phyloP scores from a whole-genome alignment of 495 filamentous ascomycete species.

The Evernia prunastri region DNA sequence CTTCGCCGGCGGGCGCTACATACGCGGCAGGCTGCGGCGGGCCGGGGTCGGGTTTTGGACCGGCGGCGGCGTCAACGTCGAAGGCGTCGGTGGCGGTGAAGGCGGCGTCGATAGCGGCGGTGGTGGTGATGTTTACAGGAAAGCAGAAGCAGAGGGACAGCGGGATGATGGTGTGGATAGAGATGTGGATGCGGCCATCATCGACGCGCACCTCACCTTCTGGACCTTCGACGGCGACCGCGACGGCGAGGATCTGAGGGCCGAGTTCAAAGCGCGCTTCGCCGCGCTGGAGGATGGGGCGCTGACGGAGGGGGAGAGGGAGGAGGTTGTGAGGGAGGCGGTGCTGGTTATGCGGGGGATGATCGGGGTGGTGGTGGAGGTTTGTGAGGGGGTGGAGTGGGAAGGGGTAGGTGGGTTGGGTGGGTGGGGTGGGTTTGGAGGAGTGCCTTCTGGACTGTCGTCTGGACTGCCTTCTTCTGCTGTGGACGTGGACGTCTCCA shows the following conservation, averaged over 20 bases:
- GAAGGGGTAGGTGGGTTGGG: no score
- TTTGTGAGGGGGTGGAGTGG: constrained; percentile 32
- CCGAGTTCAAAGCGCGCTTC: constrained; percentile 31
- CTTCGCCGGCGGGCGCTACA: constrained; percentile 50
- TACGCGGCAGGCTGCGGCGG: constrained; percentile 39
- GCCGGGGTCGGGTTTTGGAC: constrained; percentile 43
- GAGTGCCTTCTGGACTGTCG: no score
- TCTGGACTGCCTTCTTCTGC: no score
- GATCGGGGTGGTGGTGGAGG: constrained; percentile 34
- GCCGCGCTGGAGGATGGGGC: constrained; percentile 33
- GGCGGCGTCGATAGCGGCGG: no score
- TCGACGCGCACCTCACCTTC: constrained; percentile 35
- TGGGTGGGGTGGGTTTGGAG: no score
- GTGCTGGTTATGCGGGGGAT: constrained; percentile 38
- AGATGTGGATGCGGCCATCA: no score
- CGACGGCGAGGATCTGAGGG: constrained; percentile 24
- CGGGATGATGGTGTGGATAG: constrained; percentile 31
- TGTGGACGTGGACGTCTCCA: no score
- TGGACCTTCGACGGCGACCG: constrained; percentile 28
- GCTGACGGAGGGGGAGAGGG: constrained; percentile 38
- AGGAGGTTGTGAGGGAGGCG: constrained; percentile 45
- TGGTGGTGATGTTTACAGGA: no score
- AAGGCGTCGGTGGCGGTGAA: no score
- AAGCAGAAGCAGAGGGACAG: no score
- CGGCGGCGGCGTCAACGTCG: no score